These are phyloP conservation scores for Fusarium coicis DNA, from an alignment of 2,329 filamentous ascomycete genomes.

Conservation along the genomic window DNA sequence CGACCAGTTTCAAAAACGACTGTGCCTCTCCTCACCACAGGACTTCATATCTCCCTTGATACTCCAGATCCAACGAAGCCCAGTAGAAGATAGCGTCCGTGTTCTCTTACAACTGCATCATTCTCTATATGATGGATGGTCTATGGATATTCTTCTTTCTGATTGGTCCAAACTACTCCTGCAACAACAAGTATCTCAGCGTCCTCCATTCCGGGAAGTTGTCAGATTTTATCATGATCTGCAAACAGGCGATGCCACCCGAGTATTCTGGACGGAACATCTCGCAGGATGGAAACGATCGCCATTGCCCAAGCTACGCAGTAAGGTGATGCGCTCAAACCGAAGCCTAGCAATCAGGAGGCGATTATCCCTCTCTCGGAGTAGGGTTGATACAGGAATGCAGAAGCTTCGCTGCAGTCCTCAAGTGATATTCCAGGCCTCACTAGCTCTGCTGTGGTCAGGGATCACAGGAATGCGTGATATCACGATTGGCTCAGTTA, in stretches of 20 bases:
- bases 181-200: constrained; percentile 41
- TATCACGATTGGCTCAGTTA: constrained; percentile 80
- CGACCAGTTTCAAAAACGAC: constrained; percentile 52
- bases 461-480: constrained; percentile 73
- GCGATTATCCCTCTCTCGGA: constrained; percentile 31
- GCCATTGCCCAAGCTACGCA: constrained; percentile 63
- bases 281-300: constrained; percentile 67
- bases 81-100: constrained; percentile 39
- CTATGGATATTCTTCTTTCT: constrained; percentile 76
- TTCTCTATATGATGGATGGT: constrained; percentile 94
- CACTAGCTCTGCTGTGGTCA: constrained; percentile 72
- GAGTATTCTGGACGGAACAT: constrained; percentile 76
- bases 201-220: constrained; percentile 72
- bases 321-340: constrained; percentile 38
- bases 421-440: constrained; percentile 81
- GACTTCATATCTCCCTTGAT: constrained; percentile 67
- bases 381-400: constrained; percentile 48
- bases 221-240: constrained; percentile 57
- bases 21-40: constrained; percentile 51
- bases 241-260: constrained; percentile 53
- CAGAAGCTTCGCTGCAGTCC: constrained; percentile 62
- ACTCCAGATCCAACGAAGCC: constrained; percentile 62
- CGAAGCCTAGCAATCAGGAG: constrained; percentile 25
- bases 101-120: constrained; percentile 76
- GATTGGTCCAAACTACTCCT: constrained; percentile 69